Evolutionary conservation across 106 monocot species (phyloP).

Genomic region (Amphibolis antarctica): DNA sequence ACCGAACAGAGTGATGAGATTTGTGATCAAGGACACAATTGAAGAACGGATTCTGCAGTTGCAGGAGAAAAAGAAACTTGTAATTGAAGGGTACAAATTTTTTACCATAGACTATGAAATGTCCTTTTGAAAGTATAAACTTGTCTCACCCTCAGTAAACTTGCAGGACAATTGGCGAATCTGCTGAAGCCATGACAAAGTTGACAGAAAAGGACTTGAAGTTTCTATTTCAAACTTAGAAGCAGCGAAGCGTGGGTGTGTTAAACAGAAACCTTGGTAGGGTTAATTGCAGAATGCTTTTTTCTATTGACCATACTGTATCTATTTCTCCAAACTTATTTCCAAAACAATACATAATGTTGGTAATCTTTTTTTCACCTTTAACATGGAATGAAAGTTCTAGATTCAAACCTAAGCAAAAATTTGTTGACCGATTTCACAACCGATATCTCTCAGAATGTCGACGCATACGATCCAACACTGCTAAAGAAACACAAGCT

Average conservation of each 20-base stretch:
- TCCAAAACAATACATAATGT: too few species aligned
- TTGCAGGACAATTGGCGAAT: slow-evolving; percentile 62
- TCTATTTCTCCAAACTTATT: too few species aligned
- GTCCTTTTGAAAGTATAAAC: not conserved
- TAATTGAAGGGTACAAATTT: slow-evolving; percentile 63
- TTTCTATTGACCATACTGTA: too few species aligned
- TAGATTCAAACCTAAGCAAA: too few species aligned
- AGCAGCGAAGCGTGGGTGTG: not conserved
- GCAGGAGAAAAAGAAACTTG: slow-evolving; percentile 75
- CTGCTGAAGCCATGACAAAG: slow-evolving; percentile 56
- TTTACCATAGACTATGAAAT: not conserved
- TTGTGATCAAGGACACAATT: slow-evolving; percentile 63
- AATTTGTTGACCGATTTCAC: too few species aligned
- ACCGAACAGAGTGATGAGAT: slow-evolving; percentile 64
- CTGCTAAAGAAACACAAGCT: too few species aligned
- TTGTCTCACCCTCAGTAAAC: not conserved
- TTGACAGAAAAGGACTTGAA: slow-evolving; percentile 63
- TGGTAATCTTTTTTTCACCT: too few species aligned
- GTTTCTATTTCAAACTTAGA: slow-evolving; percentile 52
- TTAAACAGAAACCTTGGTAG: too few species aligned
- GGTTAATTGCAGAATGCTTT: too few species aligned
- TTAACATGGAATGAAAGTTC: too few species aligned
- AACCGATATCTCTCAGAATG: too few species aligned
- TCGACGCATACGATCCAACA: too few species aligned
- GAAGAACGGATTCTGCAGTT: slow-evolving; percentile 80